phyloP scores from a whole-genome alignment of 345 rosid genomes.

The Gossypium anomalum region DNA sequence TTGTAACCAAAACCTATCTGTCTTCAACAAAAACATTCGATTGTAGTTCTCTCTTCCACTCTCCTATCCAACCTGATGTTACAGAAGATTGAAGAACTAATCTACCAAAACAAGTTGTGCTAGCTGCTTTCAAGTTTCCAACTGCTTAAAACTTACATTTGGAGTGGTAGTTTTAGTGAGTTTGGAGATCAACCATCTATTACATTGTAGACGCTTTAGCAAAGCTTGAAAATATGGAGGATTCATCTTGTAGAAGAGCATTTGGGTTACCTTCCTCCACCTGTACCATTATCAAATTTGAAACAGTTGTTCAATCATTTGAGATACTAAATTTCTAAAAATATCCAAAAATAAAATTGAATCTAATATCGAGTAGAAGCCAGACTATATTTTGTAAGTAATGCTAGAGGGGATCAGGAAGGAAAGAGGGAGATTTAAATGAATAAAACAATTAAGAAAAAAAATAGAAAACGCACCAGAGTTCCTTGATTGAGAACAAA shows the following conservation, averaged over 20 bases:
- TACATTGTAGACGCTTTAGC: slow-evolving; percentile 71
- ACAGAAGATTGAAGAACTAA: no score
- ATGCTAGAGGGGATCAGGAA: no score
- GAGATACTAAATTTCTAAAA: neutral
- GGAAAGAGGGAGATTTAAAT: neutral
- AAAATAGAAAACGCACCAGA: slow-evolving; percentile 33
- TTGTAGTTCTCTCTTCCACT: no score
- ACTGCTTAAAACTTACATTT: neutral
- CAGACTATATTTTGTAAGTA: neutral
- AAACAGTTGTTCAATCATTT: neutral
- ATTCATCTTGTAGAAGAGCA: slow-evolving; percentile 49
- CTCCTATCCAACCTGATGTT: no score
- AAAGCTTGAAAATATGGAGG: slow-evolving; percentile 61
- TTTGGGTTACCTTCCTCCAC: slow-evolving; percentile 77
- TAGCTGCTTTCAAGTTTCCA: neutral
- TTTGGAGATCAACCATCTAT: neutral
- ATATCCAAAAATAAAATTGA: no score
- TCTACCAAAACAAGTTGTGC: neutral
- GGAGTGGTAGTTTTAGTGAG: neutral
- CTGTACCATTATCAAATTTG: slow-evolving; percentile 19
- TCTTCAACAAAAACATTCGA: no score
- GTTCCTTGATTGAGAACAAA: slow-evolving; percentile 65
- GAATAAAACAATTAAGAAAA: neutral
- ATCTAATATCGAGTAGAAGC: neutral
- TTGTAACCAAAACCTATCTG: no score